Conservation (phyloP, 2,329 filamentous ascomycete species). For the Calonectria leucothoes region DNA sequence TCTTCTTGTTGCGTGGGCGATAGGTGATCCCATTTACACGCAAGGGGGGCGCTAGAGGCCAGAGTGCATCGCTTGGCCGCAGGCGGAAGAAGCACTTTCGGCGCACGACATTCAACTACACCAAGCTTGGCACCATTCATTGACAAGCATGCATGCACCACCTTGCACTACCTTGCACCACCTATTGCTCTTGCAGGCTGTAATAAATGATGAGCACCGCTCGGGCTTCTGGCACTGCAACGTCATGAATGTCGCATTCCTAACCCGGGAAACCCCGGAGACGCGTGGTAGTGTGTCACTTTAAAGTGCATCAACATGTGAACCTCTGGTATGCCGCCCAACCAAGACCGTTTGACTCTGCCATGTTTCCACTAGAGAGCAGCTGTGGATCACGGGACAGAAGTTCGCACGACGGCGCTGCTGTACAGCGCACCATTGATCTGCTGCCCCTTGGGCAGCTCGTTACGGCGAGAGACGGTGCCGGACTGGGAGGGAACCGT, state of each 20-base stretch:
- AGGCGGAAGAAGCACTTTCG: conserved; percentile 27
- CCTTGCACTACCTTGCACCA: too few relatives aligned
- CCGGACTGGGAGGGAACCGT: conserved; percentile 29
- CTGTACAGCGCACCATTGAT: conserved; percentile 10
- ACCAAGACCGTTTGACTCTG: conserved; percentile 2
- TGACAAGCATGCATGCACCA: not conserved
- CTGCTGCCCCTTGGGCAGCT: conserved; percentile 2
- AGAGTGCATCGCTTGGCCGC: conserved; percentile 25
- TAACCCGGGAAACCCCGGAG: conserved; percentile 18
- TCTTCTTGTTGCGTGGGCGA: conserved; percentile 15
- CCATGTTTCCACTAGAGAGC: conserved; percentile 1
- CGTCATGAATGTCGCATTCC: conserved; percentile 13
- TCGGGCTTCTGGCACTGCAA: not conserved
- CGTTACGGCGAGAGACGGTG: conserved; percentile 11
- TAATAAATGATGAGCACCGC: conserved; percentile 7
- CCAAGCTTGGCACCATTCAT: conserved; percentile 4
- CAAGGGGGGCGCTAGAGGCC: conserved; percentile 30
- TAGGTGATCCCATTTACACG: conserved; percentile 2
- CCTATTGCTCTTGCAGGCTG: not conserved
- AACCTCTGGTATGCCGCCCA: conserved; percentile 4
- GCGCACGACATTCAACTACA: conserved; percentile 28
- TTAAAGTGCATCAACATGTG: conserved; percentile 13
- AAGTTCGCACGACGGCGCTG: conserved; percentile 19
- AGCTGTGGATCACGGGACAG: conserved; percentile 18
- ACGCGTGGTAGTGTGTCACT: conserved; percentile 19